phyloP scores from a whole-genome alignment of 1,139 yeast species.

The Yamadazyma dendronema region DNA sequence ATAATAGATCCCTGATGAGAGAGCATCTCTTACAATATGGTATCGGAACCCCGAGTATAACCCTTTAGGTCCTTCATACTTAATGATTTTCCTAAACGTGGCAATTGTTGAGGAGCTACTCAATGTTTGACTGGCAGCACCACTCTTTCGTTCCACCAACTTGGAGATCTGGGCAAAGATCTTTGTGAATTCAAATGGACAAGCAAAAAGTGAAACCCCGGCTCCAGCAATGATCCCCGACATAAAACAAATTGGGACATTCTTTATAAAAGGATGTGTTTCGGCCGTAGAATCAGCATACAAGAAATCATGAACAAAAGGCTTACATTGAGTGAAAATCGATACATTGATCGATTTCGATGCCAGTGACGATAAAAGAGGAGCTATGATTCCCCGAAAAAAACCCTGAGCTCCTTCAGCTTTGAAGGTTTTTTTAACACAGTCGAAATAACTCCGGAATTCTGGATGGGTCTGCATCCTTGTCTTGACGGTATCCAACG shows the following conservation, averaged over 20 bases:
- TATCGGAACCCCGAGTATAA: conserved; percentile 71
- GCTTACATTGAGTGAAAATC: conserved; percentile 59
- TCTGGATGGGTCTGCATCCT: conserved; percentile 75
- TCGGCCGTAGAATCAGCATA: conserved; percentile 17
- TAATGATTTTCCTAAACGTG: conserved; percentile 51
- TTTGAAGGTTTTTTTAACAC: conserved; percentile 54
- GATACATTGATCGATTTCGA: conserved; percentile 69
- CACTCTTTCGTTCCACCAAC: conserved; percentile 32
- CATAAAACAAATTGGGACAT: conserved; percentile 62
- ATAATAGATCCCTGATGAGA: conserved; percentile 74
- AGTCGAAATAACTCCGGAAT: conserved; percentile 56
- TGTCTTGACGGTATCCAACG: conserved; percentile 81
- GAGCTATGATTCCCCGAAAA: conserved; percentile 75
- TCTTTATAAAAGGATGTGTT: conserved; percentile 44
- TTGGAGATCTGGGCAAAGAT: conserved; percentile 72
- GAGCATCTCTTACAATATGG: conserved; percentile 65
- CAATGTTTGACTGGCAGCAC: conserved; percentile 2
- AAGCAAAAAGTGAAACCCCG: conserved; percentile 63
- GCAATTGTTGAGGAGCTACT: conserved; percentile 25
- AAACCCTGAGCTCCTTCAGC: conserved; percentile 71
- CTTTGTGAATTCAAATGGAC: conserved; percentile 86
- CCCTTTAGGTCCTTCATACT: conserved; percentile 59
- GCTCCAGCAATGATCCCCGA: conserved; percentile 72
- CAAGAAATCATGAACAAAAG: conserved; percentile 37
- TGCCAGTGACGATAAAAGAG: conserved; percentile 62